These are phyloP conservation scores for Camelina laxa DNA, from an alignment of 345 rosid species.

Conservation along the genomic window DNA sequence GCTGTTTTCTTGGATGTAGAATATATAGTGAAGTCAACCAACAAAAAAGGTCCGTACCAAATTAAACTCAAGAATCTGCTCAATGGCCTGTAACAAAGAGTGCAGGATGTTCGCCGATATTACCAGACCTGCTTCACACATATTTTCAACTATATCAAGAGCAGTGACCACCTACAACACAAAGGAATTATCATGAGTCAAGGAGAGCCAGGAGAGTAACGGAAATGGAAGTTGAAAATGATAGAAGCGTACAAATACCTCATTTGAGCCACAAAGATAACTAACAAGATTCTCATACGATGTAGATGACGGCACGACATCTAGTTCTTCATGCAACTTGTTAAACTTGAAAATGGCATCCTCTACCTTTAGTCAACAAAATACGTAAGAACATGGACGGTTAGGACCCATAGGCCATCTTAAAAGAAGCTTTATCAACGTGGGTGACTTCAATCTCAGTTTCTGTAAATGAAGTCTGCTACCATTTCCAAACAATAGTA, in stretches of 20 bases:
- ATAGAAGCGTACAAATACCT: constrained; percentile 55
- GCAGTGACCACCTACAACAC: constrained; percentile 72
- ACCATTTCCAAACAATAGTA: constrained; percentile 8
- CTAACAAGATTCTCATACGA: constrained; percentile 67
- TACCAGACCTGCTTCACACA: constrained; percentile 61
- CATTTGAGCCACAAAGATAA: constrained; percentile 52
- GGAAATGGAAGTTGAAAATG: constrained; percentile 4
- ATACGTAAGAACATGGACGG: constrained; percentile 25
- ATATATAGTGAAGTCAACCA: neutral
- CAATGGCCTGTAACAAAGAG: constrained; percentile 56
- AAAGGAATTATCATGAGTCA: constrained; percentile 33
- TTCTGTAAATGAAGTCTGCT: constrained; percentile 5
- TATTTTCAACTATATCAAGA: constrained; percentile 69
- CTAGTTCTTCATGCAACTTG: constrained; percentile 62
- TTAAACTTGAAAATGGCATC: constrained; percentile 62
- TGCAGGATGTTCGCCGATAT: constrained; percentile 55
- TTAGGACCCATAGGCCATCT: constrained; percentile 20
- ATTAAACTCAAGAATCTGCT: constrained; percentile 63
- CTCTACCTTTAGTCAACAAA: constrained; percentile 55
- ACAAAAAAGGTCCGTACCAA: constrained; percentile 53
- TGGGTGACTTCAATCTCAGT: constrained; percentile 13
- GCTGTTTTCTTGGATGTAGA: neutral
- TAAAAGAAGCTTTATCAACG: constrained; percentile 10
- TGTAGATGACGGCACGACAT: constrained; percentile 56
- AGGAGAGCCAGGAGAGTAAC: neutral